Conservation (phyloP, 352 stramenopile species). For the Phytopythium vexans region DNA sequence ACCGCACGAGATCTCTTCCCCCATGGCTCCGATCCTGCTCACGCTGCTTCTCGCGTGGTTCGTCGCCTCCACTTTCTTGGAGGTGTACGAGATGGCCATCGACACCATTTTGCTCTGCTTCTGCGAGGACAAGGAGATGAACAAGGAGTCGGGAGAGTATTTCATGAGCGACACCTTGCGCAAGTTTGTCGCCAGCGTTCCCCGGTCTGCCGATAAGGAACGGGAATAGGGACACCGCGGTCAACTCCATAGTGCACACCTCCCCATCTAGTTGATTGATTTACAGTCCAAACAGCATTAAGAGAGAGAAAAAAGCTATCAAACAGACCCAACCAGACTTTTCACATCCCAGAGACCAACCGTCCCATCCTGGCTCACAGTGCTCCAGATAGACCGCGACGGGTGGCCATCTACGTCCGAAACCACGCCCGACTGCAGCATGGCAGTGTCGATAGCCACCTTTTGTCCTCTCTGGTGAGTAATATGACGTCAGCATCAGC, state of each 20-base stretch:
- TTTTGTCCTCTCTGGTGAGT: conserved; percentile 18
- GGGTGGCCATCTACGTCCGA: conserved; percentile 43
- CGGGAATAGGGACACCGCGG: neutral
- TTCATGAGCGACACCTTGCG: conserved; percentile 79
- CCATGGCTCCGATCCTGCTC: conserved; percentile 86
- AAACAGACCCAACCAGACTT: neutral
- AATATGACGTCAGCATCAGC: neutral
- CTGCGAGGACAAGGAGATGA: conserved; percentile 88
- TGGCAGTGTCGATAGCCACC: conserved; percentile 12
- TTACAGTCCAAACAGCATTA: no score
- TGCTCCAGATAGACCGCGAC: conserved; percentile 26
- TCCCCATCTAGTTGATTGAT: no score
- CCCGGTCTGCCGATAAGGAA: neutral
- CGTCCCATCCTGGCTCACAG: conserved; percentile 27
- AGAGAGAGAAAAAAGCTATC: no score
- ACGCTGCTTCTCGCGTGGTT: conserved; percentile 92
- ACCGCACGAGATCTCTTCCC: conserved; percentile 68
- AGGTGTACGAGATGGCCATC: conserved; percentile 95
- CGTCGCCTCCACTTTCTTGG: conserved; percentile 91
- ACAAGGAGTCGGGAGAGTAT: conserved; percentile 64
- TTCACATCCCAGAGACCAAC: conserved; percentile 40
- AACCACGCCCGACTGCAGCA: conserved; percentile 22
- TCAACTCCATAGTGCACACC: neutral
- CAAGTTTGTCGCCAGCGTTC: conserved; percentile 67
- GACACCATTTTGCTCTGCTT: conserved; percentile 96